Percentiles rank a stretch among this genome's conserved stretches.
phyloP scores from a whole-genome alignment of 768 basidiomycete genomes.

The Hypholoma sublateritium region DNA sequence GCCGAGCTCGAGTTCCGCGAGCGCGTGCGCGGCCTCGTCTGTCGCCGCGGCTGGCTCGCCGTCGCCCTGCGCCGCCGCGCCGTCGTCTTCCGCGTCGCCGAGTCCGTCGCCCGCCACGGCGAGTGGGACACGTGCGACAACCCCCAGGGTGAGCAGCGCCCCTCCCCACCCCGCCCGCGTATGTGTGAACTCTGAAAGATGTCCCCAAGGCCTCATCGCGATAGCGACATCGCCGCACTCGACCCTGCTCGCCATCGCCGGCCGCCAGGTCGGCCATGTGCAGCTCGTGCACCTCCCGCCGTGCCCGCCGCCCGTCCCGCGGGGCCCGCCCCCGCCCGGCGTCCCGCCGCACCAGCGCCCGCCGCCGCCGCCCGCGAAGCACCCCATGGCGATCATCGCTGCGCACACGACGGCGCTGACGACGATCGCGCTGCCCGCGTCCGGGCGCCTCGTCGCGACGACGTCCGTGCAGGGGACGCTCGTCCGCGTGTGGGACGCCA shows the following conservation, averaged over 20 bases:
- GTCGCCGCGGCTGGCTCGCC: slow-evolving; percentile 81
- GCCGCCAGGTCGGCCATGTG: slow-evolving; percentile 84
- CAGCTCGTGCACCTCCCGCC: slow-evolving; percentile 85
- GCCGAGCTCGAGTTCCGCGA: slow-evolving; percentile 91
- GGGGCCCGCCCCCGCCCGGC: slow-evolving; percentile 57
- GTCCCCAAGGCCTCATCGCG: slow-evolving; percentile 62
- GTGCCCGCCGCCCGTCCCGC: slow-evolving; percentile 59
- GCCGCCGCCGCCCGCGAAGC: slow-evolving; percentile 55
- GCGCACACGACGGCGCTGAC: slow-evolving; percentile 82
- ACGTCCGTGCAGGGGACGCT: slow-evolving; percentile 84
- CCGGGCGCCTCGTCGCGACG: slow-evolving; percentile 80
- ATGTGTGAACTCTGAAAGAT: slow-evolving; percentile 15
- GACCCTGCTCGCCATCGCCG: slow-evolving; percentile 84
- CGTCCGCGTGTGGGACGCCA: slow-evolving; percentile 82
- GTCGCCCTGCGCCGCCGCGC: slow-evolving; percentile 80
- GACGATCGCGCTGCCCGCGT: slow-evolving; percentile 73
- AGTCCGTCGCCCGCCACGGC: slow-evolving; percentile 55
- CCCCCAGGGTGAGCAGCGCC: slow-evolving; percentile 57
- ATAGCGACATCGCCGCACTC: slow-evolving; percentile 77
- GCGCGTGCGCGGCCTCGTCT: slow-evolving; percentile 75
- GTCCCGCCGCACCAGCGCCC: slow-evolving; percentile 52
- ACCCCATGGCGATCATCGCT: slow-evolving; percentile 76
- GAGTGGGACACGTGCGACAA: slow-evolving; percentile 93
- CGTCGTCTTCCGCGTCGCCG: slow-evolving; percentile 71
- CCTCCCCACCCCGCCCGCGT: slow-evolving; percentile 3